These are phyloP conservation scores for Aureobasidium namibiae DNA, from an alignment of 2,329 filamentous ascomycete species.

Conservation along the genomic window DNA sequence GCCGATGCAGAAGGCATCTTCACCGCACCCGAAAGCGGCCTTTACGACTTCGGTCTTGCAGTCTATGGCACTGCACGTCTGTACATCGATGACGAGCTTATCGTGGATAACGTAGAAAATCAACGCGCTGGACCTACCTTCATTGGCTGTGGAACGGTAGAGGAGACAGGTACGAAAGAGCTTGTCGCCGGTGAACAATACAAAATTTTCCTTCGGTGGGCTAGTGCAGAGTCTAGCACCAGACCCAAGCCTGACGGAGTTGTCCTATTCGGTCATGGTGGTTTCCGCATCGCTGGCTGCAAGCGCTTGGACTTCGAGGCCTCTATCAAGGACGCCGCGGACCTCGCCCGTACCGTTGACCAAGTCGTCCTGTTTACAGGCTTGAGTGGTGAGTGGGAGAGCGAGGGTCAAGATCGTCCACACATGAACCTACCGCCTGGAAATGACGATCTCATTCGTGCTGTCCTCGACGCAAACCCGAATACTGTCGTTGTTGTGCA, in stretches of 20 bases:
- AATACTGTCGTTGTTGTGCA: slow-evolving; percentile 67
- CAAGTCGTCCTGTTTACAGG: slow-evolving; percentile 64
- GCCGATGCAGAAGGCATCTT: slow-evolving; percentile 47
- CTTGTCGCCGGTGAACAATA: background rate
- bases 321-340: slow-evolving; percentile 43
- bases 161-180: slow-evolving; percentile 50
- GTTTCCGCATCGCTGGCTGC: background rate
- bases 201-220: background rate
- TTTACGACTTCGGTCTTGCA: slow-evolving; percentile 57
- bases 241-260: background rate
- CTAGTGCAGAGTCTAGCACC: background rate
- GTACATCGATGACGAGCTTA: slow-evolving; percentile 20
- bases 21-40: slow-evolving; percentile 50
- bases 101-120: slow-evolving; percentile 36
- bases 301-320: background rate
- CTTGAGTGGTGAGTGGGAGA: slow-evolving; percentile 25
- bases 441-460: background rate
- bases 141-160: slow-evolving; percentile 55
- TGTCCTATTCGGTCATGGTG: background rate
- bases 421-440: slow-evolving; percentile 48
- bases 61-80: slow-evolving; percentile 39
- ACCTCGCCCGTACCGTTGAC: slow-evolving; percentile 55
- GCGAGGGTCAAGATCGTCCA: slow-evolving; percentile 53
- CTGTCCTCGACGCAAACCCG: slow-evolving; percentile 59
- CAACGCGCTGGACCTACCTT: slow-evolving; percentile 54